phyloP scores from a whole-genome alignment of 495 filamentous ascomycete species.

The Xylaria cubensis region DNA sequence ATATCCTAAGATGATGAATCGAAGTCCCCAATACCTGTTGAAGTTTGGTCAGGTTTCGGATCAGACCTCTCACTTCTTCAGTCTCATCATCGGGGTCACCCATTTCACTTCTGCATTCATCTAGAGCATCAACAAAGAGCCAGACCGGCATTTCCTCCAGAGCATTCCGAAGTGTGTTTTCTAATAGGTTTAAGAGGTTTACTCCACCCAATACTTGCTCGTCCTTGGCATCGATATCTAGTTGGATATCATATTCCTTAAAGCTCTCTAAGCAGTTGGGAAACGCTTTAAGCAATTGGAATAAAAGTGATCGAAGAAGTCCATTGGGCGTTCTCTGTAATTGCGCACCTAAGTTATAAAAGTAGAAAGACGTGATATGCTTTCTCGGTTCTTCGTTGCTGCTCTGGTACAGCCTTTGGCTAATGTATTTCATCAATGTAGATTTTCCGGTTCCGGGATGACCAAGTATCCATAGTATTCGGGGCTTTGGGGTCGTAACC shows the following conservation, averaged over 20 bases:
- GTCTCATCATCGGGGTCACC: background rate
- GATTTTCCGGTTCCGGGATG: conserved; percentile 11
- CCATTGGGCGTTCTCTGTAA: background rate
- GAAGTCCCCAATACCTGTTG: background rate
- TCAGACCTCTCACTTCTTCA: background rate
- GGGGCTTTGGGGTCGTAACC: background rate
- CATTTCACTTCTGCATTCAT: background rate
- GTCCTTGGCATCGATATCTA: background rate
- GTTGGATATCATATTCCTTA: background rate
- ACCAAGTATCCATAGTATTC: background rate
- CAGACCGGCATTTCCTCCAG: background rate
- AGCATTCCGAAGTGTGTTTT: background rate
- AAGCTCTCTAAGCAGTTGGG: background rate
- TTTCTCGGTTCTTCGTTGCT: background rate
- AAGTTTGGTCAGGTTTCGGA: background rate
- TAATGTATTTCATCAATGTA: conserved; percentile 11
- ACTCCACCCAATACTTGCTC: background rate
- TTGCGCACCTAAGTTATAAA: background rate
- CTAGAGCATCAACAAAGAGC: background rate
- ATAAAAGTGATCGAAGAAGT: background rate
- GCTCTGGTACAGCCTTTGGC: background rate
- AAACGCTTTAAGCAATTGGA: background rate
- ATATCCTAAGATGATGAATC: background rate
- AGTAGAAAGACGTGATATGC: background rate
- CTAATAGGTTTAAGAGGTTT: background rate